Base-by-base conservation (phyloP, 148 eudicot species). In the Rhododendron williamsianum region DNA sequence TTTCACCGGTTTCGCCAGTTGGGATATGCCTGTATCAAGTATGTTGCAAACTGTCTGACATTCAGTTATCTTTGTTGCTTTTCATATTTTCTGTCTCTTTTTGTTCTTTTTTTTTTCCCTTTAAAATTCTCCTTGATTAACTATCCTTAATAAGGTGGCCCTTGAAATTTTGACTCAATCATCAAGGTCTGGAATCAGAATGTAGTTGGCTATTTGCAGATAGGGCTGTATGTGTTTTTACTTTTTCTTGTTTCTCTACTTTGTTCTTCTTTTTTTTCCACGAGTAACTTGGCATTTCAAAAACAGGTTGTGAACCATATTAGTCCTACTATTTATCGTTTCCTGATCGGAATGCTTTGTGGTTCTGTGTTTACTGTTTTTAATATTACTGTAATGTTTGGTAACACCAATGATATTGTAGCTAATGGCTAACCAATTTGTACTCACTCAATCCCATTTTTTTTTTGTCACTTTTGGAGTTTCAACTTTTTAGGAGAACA, bases 1-100 rank as follows among this genome's bases (percentile, higher is more conserved):
- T 97, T 95, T 87, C 98, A 97, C 86, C 96, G 95, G 33, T 97
- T 97, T 86, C 97, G 99, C 35, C 94, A 95, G 89, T 83, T 97
- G 90, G 99, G 99, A 87, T 93, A 95, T 89, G 99, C 99, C 56
- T 97, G 98, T 87, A 95, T 97, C 93, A 94, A 92, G 99, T 97
- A 91, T 84, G 90, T 85, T 63, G 76, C 81, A 56, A 54, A 46
- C 45, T 41, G 78, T 69, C 23, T 35, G 16, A 11, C 67, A 33
- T 51, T 58, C 19, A 38, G 30, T 52, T 67, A 0, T 25, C 38
- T 49, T 43, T 36, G 49, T 67, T 49, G 11, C 38, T 56, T 80
- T 71, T 71, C 38, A 13, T 71, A 13, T 30, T 30, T 33, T 71
- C 38, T 71, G 2, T 80, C 60, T 41, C 8, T 23, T 54, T 76